A percentile compares a stretch with the other conserved stretches of the same genome.
Conservation (phyloP, 140 eudicot genomes). For the Bidens hawaiensis region DNA sequence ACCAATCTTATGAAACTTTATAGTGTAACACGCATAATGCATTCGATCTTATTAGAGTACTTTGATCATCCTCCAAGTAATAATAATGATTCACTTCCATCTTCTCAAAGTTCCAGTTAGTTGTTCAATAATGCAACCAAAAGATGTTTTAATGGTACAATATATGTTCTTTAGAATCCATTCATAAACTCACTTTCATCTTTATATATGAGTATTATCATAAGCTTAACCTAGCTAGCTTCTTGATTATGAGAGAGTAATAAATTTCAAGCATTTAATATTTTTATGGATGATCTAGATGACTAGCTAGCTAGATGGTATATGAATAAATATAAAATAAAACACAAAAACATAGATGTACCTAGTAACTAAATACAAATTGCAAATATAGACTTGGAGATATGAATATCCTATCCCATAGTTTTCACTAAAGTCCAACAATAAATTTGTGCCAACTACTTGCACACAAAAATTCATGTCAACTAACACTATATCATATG, state of each 20-base stretch:
- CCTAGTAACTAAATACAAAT: not conserved
- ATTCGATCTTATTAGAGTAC: not conserved
- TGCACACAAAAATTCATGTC: constrained; percentile 6
- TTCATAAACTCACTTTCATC: not conserved
- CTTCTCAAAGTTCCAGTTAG: not conserved
- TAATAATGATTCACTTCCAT: not conserved
- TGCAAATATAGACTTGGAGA: not conserved
- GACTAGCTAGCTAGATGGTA: not conserved
- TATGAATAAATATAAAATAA: not conserved
- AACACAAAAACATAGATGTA: not conserved
- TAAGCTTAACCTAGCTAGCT: not conserved
- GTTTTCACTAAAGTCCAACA: not conserved
- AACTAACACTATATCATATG: constrained; percentile 6
- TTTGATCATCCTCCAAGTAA: constrained; percentile 6
- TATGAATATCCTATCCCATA: not conserved
- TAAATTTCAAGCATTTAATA: not conserved
- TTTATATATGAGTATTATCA: not conserved
- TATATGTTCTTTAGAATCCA: constrained; percentile 2
- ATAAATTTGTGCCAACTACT: not conserved
- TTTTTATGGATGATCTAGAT: not conserved
- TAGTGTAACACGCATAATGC: not conserved
- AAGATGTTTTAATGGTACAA: not conserved
- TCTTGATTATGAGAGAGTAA: not conserved
- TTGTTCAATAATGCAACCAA: not conserved
- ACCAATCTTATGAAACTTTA: too few species aligned